Base-by-base conservation (phyloP, 495 filamentous ascomycete species). In the Stereocaulon alpinum region DNA sequence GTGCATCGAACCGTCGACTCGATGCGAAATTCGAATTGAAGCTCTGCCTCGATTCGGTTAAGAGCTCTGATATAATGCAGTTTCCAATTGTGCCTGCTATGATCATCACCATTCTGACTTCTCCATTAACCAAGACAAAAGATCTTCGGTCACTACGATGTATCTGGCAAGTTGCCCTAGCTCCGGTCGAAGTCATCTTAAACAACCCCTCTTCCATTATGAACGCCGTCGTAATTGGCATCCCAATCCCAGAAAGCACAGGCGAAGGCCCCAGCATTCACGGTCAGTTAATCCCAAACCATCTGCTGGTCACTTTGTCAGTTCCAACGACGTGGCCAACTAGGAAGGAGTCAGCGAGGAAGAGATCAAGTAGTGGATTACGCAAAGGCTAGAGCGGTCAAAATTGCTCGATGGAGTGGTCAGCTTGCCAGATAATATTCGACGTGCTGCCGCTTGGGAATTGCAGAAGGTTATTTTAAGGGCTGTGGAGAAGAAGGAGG, bases 221-320 rank as follows among this genome's bases (percentile, higher is more conserved):
- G 30, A 88, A 95, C 67, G 89, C 78, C 2, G 91, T 84, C 1
- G 87, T 96, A 12, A 78, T 94, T 30, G 88, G 89, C 0, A 79
- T 89, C 40, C 73, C 75, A 5, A 53, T 72, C 42, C 34, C 58
- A 30, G 74, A 79, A 34, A 77, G 81, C 43, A 81, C 86, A 55
- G 57, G 61, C 4, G 87, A 91, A 67, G 59, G 78, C 9, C 87
- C 86, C n/a, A 77, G 84, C 40, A 86, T 85, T 55, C 91, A 87
- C 62, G 72, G 90, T 14, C 85, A 88, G 0, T 79, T 89, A 40
- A 73, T 75, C 57, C 72, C 49, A 73, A 78, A 29, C 76, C 80
- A 43, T 82, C 85, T 59, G 86, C 89, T 65, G 61, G 77, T 14
- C 87, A 86, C 27, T 76, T 84, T 40, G 84, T 85, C 56, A 90